Evolutionary conservation across 495 filamentous ascomycete genomes (phyloP), one percentile per base, ranked within the genome.

Genomic region (Geopyxis carbonaria): DNA sequence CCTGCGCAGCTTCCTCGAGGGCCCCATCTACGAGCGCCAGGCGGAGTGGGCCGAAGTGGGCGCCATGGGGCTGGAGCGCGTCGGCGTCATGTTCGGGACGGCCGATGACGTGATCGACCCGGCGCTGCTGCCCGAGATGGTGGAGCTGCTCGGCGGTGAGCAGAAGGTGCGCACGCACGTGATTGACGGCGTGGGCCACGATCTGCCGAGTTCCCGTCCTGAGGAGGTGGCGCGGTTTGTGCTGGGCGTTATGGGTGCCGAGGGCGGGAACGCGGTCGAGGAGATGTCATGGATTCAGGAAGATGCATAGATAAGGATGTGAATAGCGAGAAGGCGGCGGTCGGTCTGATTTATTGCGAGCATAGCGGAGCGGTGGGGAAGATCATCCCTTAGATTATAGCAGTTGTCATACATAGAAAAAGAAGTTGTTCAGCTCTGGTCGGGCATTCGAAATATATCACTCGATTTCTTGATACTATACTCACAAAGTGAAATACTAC

Each of bases 11-110:
- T 68, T 75, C 19, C 54, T 61, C 15, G 47, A 67, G 38, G 65
- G 67, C 4, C 69, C 69, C 5, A 60, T 75, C n/a, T 64, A 66
- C 51, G 64, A 64, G n/a, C 63, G 67, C 49, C 55, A 61, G n/a
- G 61, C 56, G 21, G 61, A 64, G 30, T 76, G 68, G 68, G 47
- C 46, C 15, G 59, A 37, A 23, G 39, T 16, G n/a, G 21, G 23
- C 22, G 57, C 64, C 9, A 66, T 62, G 22, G 38, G 38, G 13
- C 23, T 41, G 4, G 18, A 25, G 38, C 13, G 13, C 5, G 63
- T 65, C 22, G 51, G 65, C 23, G 50, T 76, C 4, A 42, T 75
- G 31, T 57, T 68, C 4, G 72, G 62, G 0, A 47, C 39, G 18
- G 40, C 46, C 24, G 72, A 76, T 57, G 58, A 58, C 34, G 51